Evolutionary conservation across 768 basidiomycete species (phyloP), one percentile per base, ranked within the genome.

Genomic region (Ramaria sp.): DNA sequence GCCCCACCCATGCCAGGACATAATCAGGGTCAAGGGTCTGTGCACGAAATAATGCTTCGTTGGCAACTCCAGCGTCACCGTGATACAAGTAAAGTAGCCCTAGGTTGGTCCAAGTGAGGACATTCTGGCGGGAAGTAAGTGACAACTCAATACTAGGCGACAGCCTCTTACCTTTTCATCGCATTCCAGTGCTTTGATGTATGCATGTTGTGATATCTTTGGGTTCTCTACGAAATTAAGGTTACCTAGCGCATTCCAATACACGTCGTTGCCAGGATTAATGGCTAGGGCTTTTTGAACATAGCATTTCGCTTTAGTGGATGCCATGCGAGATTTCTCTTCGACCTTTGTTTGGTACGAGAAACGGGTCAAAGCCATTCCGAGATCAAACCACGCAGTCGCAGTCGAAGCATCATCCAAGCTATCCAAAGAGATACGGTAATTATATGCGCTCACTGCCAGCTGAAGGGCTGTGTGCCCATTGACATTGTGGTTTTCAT

Each of bases 11-110:
- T 7, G 92, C 84, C 20, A 82, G 63, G 0, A 85, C 76, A 68
- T 83, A 85, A 63, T 98, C 95, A 6, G 95, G 90, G 70, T 98
- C 93, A 42, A 93, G 74, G 16, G 85, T 82, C 65, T 97, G 96
- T 9, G 94, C 91, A 55, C 83, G 83, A 62, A 83, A 76, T 60
- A 99, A 81, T 1, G 88, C 84, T 62, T 93, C 83, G 59, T 85
- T 85, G 0, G 95, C 90, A 30, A 98, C 71, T 48, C 91, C 86
- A 1, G 75, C 61, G 67, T 98, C 95, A 20, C 74, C 73, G 59
- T 94, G 75, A 53, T 85, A 70, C 24, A 93, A 73, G 67, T 90
- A 98, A 38, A 99, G 71, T 32, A 97, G 70, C 1, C 94, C 96
- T 7, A 98, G 74, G 63, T 85, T 90, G 1, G 85, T 78, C 96